Conservation (phyloP, 2,329 filamentous ascomycete species). For the Daldinia eschscholtzii region DNA sequence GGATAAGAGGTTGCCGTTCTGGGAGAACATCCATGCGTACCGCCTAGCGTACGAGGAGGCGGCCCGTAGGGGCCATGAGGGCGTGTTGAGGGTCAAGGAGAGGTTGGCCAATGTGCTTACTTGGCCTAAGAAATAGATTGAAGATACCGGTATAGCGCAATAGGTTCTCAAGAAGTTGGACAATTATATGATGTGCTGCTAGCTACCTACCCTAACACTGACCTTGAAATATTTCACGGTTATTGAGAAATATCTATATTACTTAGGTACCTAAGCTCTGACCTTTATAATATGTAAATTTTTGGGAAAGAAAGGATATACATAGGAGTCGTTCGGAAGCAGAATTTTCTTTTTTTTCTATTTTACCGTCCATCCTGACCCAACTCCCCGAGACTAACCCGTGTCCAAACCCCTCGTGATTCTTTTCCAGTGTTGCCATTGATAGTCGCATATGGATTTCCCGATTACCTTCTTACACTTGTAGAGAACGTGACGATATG, state of each 20-base stretch:
- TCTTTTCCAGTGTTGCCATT: background rate
- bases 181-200: background rate
- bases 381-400: background rate
- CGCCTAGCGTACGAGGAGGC: conserved; percentile 57
- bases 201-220: background rate
- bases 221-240: background rate
- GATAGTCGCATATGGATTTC: background rate
- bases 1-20: conserved; percentile 55
- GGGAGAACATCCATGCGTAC: conserved; percentile 54
- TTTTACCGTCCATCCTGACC: background rate
- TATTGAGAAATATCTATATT: background rate
- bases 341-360: background rate
- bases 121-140: background rate
- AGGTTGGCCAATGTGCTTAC: conserved; percentile 20
- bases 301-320: background rate
- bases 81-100: conserved; percentile 48
- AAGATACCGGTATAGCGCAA: no score
- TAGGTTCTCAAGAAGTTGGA: background rate
- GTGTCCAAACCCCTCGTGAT: background rate
- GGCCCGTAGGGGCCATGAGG: conserved; percentile 39
- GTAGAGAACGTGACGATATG: background rate
- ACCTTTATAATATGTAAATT: background rate
- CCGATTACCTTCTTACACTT: background rate
- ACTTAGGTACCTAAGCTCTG: background rate
- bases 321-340: background rate